Evolutionary conservation across 352 stramenopile genomes (phyloP), one percentile per base, ranked within the genome.

Genomic region (Paralagenidium karlingii): DNA sequence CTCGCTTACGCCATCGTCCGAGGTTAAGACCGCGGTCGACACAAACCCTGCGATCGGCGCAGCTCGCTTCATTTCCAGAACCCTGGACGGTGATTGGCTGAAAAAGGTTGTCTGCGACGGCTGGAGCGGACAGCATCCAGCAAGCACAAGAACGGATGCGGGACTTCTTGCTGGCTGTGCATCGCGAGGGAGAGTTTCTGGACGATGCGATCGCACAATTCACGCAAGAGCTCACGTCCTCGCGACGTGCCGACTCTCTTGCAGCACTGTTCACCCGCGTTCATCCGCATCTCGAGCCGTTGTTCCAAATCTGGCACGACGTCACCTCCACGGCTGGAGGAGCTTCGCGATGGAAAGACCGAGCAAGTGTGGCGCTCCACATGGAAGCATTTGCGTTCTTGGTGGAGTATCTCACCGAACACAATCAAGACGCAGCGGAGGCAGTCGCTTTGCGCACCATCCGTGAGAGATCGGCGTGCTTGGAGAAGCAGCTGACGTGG

Each of bases 1-100:
- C 12, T 8, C 5, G 64, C 70, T 32, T 38, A 92, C 78, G 8
- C 73, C 75, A 58, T 92, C 78, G 0, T 75, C 80, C 5, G 75
- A 89, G n/a, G 76, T 89, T 42, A 89, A 51, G 31, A 92, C 60
- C 3, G 75, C 52, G 9, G 78, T 92, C 15, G 78, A 92, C 44
- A 92, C 73, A 36, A 92, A 92, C 34, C 75, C 75, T 1, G 68
- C 53, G 7, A 85, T 53, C 31, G 57, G 60, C 28, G 51, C 64
- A 34, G 28, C n/a, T n/a, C n/a, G n/a, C n/a, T n/a, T n/a, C n/a
- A n/a, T n/a, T n/a, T n/a, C n/a, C n/a, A n/a, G n/a, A n/a, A n/a
- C n/a, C n/a, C n/a, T n/a, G n/a, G n/a, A n/a, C n/a, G n/a, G n/a
- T n/a, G n/a, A n/a, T n/a, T n/a, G n/a, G n/a, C n/a, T n/a, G n/a